A percentile compares a stretch with the other conserved stretches of the same genome.
These are phyloP conservation scores for Dipodascus albidus DNA, from an alignment of 805 yeast genomes.

Conservation along the genomic window DNA sequence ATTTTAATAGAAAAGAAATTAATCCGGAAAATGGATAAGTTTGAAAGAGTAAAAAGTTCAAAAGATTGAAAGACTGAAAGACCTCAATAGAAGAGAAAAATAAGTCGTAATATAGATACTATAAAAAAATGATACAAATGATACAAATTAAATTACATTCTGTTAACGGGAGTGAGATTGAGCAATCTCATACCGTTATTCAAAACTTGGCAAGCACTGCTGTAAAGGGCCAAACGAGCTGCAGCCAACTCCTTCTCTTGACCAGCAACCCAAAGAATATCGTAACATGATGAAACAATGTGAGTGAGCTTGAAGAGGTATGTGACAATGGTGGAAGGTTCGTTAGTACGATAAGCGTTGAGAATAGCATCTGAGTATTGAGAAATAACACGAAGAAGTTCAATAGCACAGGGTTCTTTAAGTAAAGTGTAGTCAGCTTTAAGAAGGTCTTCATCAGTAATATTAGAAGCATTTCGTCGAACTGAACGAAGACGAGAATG, in stretches of 20 bases:
- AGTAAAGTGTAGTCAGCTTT: constrained; percentile 49
- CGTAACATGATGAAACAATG: constrained; percentile 92
- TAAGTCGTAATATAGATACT: neutral
- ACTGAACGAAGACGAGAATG: constrained; percentile 94
- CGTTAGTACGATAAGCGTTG: constrained; percentile 72
- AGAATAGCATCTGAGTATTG: constrained; percentile 87
- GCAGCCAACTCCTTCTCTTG: constrained; percentile 76
- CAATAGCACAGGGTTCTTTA: constrained; percentile 58
- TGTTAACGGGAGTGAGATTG: constrained; percentile 95
- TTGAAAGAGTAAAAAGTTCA: too few relatives aligned
- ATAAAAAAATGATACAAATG: neutral
- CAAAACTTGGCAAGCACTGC: constrained; percentile 81
- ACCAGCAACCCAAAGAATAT: constrained; percentile 92
- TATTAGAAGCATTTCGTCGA: constrained; percentile 60
- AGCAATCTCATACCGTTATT: constrained; percentile 80
- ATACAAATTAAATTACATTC: constrained; percentile 50
- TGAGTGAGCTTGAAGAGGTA: constrained; percentile 87
- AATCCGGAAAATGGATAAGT: too few relatives aligned
- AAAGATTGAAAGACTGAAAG: too few relatives aligned
- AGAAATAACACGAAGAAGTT: constrained; percentile 64
- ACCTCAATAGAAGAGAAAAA: neutral
- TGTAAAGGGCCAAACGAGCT: constrained; percentile 86
- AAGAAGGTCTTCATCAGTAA: constrained; percentile 18
- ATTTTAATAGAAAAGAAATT: too few relatives aligned
- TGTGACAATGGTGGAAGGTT: constrained; percentile 91